Conservation (phyloP, 2,329 filamentous ascomycete genomes). For the Colletotrichum gigasporum region DNA sequence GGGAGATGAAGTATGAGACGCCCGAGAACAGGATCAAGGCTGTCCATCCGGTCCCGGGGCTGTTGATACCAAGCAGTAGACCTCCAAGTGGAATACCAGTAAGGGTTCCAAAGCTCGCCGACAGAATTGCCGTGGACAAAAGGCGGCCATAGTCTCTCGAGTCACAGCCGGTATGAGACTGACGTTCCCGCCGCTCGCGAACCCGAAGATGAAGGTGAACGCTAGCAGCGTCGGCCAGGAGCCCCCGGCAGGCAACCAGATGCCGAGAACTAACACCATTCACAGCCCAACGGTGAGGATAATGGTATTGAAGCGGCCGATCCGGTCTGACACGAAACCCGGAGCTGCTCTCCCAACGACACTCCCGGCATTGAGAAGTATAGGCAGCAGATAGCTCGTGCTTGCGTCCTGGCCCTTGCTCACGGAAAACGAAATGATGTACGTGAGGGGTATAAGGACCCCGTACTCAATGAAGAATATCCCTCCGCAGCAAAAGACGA, state of each 20-base stretch:
- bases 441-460: constrained; percentile 84
- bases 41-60: constrained; percentile 44
- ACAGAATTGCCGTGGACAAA: not conserved
- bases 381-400: constrained; percentile 81
- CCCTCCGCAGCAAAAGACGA: constrained; percentile 70
- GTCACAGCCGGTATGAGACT: constrained; percentile 3
- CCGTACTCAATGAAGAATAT: constrained; percentile 80
- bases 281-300: constrained; percentile 65
- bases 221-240: not conserved
- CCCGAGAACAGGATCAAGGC: constrained; percentile 51
- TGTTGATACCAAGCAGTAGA: constrained; percentile 41
- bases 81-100: constrained; percentile 2
- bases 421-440: constrained; percentile 80
- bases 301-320: constrained; percentile 89
- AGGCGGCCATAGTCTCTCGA: not conserved
- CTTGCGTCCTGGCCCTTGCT: constrained; percentile 67
- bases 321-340: constrained; percentile 79
- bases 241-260: not conserved
- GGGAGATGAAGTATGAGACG: constrained; percentile 42
- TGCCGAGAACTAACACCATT: not conserved
- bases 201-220: constrained; percentile 4
- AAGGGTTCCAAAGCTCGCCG: not conserved
- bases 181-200: not conserved
- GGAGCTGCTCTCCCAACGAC: constrained; percentile 83
- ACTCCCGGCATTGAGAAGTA: constrained; percentile 83